phyloP scores from a whole-genome alignment of 163 green algal species.

The Trebouxiophyceae sp. region DNA sequence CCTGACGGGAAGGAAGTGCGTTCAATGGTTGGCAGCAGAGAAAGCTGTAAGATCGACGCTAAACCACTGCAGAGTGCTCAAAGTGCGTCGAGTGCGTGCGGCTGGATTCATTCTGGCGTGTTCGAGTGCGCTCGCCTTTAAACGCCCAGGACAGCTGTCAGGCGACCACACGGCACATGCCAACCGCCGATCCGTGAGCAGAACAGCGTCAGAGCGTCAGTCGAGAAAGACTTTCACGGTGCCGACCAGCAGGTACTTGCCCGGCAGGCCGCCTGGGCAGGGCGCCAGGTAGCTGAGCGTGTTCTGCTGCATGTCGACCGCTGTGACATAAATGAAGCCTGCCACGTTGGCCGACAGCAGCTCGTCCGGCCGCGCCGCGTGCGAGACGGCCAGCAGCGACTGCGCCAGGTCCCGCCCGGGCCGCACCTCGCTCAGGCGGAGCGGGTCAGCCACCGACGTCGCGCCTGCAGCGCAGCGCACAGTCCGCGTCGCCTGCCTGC shows the following conservation, averaged over 20 bases:
- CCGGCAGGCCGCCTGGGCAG: conserved; percentile 56
- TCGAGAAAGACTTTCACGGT: conserved; percentile 65
- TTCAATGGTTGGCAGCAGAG: too few relatives aligned
- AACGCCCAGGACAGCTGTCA: too few relatives aligned
- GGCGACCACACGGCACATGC: too few relatives aligned
- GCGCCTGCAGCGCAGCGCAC: conserved; percentile 32
- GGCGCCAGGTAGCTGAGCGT: conserved; percentile 61
- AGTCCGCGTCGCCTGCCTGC: too few relatives aligned
- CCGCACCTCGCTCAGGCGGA: conserved; percentile 53
- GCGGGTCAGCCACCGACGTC: conserved; percentile 55
- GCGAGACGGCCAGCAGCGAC: conserved; percentile 74
- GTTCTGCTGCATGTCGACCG: conserved; percentile 60
- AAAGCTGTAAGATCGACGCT: background rate
- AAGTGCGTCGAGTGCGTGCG: background rate
- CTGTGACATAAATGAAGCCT: conserved; percentile 84
- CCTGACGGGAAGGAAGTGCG: too few relatives aligned
- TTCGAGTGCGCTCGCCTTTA: too few relatives aligned
- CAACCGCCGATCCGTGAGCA: background rate
- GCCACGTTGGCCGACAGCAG: conserved; percentile 76
- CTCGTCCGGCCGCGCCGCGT: conserved; percentile 60
- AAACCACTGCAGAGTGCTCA: background rate
- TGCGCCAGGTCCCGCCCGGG: conserved; percentile 47
- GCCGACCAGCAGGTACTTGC: conserved; percentile 66
- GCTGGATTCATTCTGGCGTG: background rate
- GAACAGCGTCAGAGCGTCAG: conserved; percentile 7